A percentile compares a stretch with the other conserved stretches of the same genome.
Conservation (phyloP, 306 rosid species). For the Vicia villosa region DNA sequence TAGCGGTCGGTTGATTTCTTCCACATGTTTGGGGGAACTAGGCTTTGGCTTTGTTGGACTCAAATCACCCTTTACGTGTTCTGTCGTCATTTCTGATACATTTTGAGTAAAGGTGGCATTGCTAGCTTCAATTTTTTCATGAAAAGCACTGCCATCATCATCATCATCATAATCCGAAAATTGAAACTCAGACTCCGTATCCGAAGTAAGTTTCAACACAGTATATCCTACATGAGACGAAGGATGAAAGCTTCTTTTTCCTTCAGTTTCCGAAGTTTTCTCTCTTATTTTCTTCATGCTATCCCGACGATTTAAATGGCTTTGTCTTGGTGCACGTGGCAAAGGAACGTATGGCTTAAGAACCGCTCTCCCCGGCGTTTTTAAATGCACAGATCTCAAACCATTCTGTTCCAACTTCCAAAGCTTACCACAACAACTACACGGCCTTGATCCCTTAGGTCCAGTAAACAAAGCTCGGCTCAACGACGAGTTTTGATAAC, state of each 20-base stretch:
- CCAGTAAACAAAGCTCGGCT: constrained; percentile 42
- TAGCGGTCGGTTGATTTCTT: constrained; percentile 44
- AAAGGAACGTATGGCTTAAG: constrained; percentile 58
- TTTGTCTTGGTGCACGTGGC: constrained; percentile 49
- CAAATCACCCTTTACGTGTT: constrained; percentile 33
- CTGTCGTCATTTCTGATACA: constrained; percentile 35
- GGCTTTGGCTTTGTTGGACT: constrained; percentile 37
- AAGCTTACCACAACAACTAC: constrained; percentile 60
- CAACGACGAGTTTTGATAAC: constrained; percentile 39
- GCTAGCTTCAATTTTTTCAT: constrained; percentile 37
- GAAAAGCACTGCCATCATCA: constrained; percentile 38
- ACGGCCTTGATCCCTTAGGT: constrained; percentile 41
- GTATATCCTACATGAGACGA: constrained; percentile 54
- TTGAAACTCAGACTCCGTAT: constrained; percentile 66
- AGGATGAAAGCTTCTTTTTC: constrained; percentile 36
- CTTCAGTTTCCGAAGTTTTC: constrained; percentile 47
- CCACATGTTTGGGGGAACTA: constrained; percentile 26
- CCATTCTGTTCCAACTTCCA: constrained; percentile 50
- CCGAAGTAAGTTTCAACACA: constrained; percentile 63
- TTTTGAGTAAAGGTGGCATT: constrained; percentile 36
- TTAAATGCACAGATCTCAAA: constrained; percentile 46
- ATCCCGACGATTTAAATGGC: constrained; percentile 44
- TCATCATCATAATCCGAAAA: constrained; percentile 69
- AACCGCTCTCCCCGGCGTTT: constrained; percentile 44
- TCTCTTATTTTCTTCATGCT: constrained; percentile 54